Evolutionary conservation across 352 stramenopile species (phyloP).

Genomic region (Globisporangium viniferum): DNA sequence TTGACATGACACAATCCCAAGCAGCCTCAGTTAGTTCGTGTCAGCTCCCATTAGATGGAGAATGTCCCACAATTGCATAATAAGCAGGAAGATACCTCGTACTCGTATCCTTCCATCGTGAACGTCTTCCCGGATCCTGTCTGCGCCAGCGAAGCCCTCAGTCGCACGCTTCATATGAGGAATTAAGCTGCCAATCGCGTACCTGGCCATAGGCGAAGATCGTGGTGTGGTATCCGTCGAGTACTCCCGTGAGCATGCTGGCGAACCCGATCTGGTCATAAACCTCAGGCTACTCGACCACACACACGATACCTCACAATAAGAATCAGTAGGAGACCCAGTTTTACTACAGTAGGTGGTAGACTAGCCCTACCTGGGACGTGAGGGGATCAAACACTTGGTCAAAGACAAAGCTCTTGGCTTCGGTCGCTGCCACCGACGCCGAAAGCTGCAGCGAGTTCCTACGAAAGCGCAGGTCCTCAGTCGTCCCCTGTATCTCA

Average conservation of each 20-base stretch:
- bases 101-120: conserved; percentile 61
- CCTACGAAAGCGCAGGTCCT: conserved; percentile 4
- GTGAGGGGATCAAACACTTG: conserved; percentile 41
- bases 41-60: no score
- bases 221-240: conserved; percentile 45
- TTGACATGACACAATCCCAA: background rate
- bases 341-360: background rate
- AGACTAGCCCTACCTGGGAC: conserved; percentile 22
- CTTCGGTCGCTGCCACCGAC: conserved; percentile 8
- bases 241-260: conserved; percentile 28
- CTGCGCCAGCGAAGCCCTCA: conserved; percentile 13
- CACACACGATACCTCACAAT: background rate
- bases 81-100: conserved; percentile 27
- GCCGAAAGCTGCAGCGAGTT: conserved; percentile 27
- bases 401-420: conserved; percentile 49
- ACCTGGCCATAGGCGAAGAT: conserved; percentile 61
- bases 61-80: no score
- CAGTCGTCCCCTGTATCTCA: background rate
- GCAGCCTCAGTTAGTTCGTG: no score
- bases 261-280: conserved; percentile 38
- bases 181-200: background rate
- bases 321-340: background rate
- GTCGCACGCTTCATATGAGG: background rate
- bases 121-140: conserved; percentile 62
- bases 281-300: conserved; percentile 23